phyloP scores from a whole-genome alignment of 768 basidiomycete genomes.

The Amanita subjunquillea region DNA sequence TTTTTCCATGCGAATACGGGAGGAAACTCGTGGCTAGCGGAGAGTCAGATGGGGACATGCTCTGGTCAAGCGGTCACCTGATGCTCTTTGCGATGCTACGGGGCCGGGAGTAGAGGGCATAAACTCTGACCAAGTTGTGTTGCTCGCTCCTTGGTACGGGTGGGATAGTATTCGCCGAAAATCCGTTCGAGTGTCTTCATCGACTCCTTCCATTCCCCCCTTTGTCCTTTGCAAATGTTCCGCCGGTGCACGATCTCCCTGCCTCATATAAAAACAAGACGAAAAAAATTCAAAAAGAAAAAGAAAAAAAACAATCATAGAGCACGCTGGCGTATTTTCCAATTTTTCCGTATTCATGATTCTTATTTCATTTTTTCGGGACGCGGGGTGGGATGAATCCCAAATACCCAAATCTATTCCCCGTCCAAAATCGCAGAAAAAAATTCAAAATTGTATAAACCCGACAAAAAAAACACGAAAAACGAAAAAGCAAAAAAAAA shows the following conservation, averaged over 20 bases:
- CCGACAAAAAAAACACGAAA: neutral
- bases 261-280: neutral
- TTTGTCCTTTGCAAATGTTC: too few relatives aligned
- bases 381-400: too few relatives aligned
- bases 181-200: neutral
- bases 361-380: too few relatives aligned
- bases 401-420: too few relatives aligned
- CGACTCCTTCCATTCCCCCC: neutral
- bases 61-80: neutral
- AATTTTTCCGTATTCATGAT: too few relatives aligned
- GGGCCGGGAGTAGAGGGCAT: neutral
- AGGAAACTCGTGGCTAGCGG: neutral
- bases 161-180: neutral
- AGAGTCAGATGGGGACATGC: neutral
- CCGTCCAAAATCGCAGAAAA: too few relatives aligned
- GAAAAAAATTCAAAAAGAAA: too few relatives aligned
- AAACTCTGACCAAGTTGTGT: neutral
- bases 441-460: neutral
- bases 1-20: neutral
- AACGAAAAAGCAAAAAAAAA: neutral
- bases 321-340: too few relatives aligned
- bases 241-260: too few relatives aligned
- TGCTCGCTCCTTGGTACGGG: neutral
- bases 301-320: too few relatives aligned
- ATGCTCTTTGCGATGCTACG: neutral